These are phyloP conservation scores for Micractinium sp. DNA, from an alignment of 139 green algal species.

Conservation along the genomic window DNA sequence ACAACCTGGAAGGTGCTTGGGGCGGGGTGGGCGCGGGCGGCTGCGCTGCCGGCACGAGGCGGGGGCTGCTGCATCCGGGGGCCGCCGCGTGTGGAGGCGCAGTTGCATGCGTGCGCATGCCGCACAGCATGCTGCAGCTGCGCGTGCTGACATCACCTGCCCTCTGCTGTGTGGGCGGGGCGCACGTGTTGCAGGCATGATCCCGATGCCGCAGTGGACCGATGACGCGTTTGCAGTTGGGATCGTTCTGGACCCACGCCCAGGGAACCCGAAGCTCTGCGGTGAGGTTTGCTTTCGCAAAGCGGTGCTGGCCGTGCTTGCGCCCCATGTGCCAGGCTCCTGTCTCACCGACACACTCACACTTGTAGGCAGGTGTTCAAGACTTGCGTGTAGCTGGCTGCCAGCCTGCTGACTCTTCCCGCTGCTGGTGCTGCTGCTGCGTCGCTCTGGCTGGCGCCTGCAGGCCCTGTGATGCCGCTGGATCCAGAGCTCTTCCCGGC, in stretches of 20 bases:
- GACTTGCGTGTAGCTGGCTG: too few relatives aligned
- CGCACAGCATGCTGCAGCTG: too few relatives aligned
- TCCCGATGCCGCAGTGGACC: conserved; percentile 7
- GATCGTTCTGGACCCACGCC: not conserved
- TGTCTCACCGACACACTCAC: too few relatives aligned
- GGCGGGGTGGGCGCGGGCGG: not conserved
- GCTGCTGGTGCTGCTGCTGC: not conserved
- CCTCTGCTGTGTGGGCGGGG: not conserved
- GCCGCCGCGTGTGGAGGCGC: too few relatives aligned
- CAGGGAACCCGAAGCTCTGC: conserved; percentile 5
- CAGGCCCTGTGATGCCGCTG: conserved; percentile 24
- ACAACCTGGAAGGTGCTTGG: conserved; percentile 21
- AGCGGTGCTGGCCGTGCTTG: too few relatives aligned
- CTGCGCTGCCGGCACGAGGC: too few relatives aligned
- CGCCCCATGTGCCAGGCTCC: too few relatives aligned
- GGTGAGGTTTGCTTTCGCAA: not conserved
- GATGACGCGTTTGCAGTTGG: not conserved
- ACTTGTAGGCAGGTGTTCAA: too few relatives aligned
- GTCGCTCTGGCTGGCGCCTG: not conserved
- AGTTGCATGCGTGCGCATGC: too few relatives aligned
- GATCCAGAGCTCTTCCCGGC: conserved; percentile 21
- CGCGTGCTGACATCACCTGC: not conserved
- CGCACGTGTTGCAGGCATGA: not conserved
- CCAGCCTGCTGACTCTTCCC: not conserved
- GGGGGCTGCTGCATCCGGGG: too few relatives aligned